Percentiles rank a stretch among this genome's conserved stretches.
phyloP scores from a whole-genome alignment of 2,329 filamentous ascomycete species.

The Cyanodermella asteris region DNA sequence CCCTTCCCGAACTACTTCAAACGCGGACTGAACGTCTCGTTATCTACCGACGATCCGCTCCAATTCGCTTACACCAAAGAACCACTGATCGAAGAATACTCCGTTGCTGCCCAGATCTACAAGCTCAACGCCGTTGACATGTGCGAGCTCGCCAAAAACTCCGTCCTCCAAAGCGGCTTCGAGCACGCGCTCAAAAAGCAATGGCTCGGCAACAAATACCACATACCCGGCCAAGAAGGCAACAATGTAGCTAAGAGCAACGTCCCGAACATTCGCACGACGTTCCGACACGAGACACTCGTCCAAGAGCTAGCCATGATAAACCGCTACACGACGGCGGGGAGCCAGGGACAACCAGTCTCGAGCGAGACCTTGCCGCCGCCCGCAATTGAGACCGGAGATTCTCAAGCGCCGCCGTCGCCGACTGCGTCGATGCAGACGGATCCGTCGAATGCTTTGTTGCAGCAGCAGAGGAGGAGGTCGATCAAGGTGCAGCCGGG shows the following conservation, averaged over 20 bases:
- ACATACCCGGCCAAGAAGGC: slow-evolving; percentile 56
- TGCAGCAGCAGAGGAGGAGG: too few relatives aligned
- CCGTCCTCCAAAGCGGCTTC: slow-evolving; percentile 84
- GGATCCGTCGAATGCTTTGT: slow-evolving; percentile 17
- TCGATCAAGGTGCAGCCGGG: too few relatives aligned
- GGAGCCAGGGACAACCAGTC: too few relatives aligned
- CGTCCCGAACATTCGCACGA: slow-evolving; percentile 77
- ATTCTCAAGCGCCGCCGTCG: slow-evolving; percentile 9
- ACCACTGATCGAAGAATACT: slow-evolving; percentile 92
- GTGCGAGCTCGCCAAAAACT: slow-evolving; percentile 95
- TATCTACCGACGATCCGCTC: slow-evolving; percentile 89
- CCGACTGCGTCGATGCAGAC: slow-evolving; percentile 19
- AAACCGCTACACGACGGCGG: too few relatives aligned
- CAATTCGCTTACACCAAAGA: slow-evolving; percentile 99
- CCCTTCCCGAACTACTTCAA: slow-evolving; percentile 92
- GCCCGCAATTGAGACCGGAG: slow-evolving; percentile 8
- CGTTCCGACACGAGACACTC: slow-evolving; percentile 72
- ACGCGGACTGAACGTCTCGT: slow-evolving; percentile 78
- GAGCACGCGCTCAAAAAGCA: slow-evolving; percentile 73
- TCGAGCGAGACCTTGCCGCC: slow-evolving; percentile 8
- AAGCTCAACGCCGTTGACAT: slow-evolving; percentile 93
- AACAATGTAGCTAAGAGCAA: slow-evolving; percentile 94
- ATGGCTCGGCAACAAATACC: slow-evolving; percentile 67
- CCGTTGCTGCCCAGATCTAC: slow-evolving; percentile 94
- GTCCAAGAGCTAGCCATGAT: slow-evolving; percentile 69